Evolutionary conservation across 1,139 yeast genomes (phyloP).

Genomic region (Hansenula lynferdii): DNA sequence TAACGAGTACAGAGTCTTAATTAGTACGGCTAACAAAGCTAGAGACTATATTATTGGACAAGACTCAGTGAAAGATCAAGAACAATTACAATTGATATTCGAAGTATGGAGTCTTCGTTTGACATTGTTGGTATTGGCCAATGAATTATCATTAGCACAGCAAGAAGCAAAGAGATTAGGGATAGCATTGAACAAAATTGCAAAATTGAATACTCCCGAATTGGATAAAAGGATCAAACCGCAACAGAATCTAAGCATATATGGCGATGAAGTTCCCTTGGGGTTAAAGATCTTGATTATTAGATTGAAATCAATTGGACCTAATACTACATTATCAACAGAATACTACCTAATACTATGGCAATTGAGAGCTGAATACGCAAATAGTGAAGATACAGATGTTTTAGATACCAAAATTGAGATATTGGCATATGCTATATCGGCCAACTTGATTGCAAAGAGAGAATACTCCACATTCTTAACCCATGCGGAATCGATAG

Average conservation of each 20-base stretch:
- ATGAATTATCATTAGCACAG: conserved; percentile 21
- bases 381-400: not conserved
- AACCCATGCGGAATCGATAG: conserved; percentile 16
- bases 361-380: conserved; percentile 15
- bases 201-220: not conserved
- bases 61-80: not conserved
- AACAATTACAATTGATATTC: conserved; percentile 3
- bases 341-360: conserved; percentile 26
- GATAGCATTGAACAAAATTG: conserved; percentile 10
- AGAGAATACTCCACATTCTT: conserved; percentile 27
- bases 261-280: conserved; percentile 15
- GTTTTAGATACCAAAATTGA: conserved; percentile 2
- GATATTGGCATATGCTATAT: conserved; percentile 21
- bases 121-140: conserved; percentile 22
- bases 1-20: not conserved
- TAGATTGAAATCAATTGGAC: conserved; percentile 25
- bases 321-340: conserved; percentile 22
- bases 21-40: not conserved
- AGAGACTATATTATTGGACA: not conserved
- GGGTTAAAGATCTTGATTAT: conserved; percentile 16
- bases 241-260: not conserved
- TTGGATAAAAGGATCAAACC: not conserved
- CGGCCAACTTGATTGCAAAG: conserved; percentile 27
- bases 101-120: conserved; percentile 31
- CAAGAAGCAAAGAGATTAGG: conserved; percentile 21